phyloP scores from a whole-genome alignment of 345 rosid species.

The Populus nigra region DNA sequence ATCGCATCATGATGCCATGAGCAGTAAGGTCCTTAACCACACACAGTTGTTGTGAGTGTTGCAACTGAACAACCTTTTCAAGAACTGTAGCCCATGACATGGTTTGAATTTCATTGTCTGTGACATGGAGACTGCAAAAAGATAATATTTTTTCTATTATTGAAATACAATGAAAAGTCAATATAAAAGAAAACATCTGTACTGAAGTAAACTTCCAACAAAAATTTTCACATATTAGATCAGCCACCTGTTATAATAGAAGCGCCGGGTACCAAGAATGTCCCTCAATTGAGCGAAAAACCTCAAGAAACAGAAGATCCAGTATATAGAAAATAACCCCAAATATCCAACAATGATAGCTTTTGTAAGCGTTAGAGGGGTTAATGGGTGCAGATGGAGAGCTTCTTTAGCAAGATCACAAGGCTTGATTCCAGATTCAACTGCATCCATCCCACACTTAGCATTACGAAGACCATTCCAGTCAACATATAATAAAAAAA shows the following conservation, averaged over 20 bases:
- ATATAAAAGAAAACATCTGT: neutral
- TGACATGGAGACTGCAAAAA: constrained; percentile 80
- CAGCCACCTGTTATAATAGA: constrained; percentile 72
- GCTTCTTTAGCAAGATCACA: constrained; percentile 98
- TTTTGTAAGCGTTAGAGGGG: constrained; percentile 81
- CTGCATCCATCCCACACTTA: constrained; percentile 98
- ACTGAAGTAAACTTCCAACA: constrained; percentile 10
- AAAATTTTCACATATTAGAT: constrained; percentile 8
- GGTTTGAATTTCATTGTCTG: constrained; percentile 87
- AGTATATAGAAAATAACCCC: constrained; percentile 74
- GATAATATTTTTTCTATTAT: neutral
- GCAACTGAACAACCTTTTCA: constrained; percentile 84
- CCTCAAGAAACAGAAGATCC: constrained; percentile 89
- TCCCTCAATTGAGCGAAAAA: constrained; percentile 88
- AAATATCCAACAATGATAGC: constrained; percentile 83
- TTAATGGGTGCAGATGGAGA: constrained; percentile 76
- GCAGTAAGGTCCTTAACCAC: constrained; percentile 96
- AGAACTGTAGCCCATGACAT: constrained; percentile 92
- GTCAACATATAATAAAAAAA: constrained; percentile 86
- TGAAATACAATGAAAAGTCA: neutral
- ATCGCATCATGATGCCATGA: constrained; percentile 89
- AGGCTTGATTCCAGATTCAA: constrained; percentile 92
- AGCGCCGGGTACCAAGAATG: constrained; percentile 72
- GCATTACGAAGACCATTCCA: constrained; percentile 99
- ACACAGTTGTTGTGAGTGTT: constrained; percentile 74